A percentile compares a stretch with the other conserved stretches of the same genome.
Evolutionary conservation across 2,329 filamentous ascomycete genomes (phyloP).

Genomic region (Penicillium sp.): DNA sequence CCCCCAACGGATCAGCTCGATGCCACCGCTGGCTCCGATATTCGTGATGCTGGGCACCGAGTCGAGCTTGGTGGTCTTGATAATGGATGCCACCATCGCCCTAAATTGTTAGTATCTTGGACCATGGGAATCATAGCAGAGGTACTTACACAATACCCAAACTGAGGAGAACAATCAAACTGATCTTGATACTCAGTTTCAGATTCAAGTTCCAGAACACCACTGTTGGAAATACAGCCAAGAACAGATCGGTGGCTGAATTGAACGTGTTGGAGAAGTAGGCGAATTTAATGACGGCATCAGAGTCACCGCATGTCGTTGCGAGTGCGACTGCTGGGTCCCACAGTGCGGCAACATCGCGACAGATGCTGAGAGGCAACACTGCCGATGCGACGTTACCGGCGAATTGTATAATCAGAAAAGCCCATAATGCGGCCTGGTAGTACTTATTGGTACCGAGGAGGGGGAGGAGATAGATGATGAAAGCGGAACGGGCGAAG

Average conservation of each 20-base stretch:
- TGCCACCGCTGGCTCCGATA: conserved; percentile 23
- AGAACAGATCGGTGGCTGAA: conserved; percentile 30
- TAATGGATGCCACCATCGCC: conserved; percentile 33
- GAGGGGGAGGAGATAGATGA: conserved; percentile 29
- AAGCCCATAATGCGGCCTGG: conserved; percentile 23
- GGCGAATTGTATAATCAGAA: conserved; percentile 25
- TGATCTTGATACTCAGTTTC: conserved; percentile 30
- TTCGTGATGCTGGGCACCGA: conserved; percentile 30
- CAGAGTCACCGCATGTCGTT: conserved; percentile 26
- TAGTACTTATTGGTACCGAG: conserved; percentile 28
- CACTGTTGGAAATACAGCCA: conserved; percentile 30
- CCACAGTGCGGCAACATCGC: conserved; percentile 26
- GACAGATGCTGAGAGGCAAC: conserved; percentile 30
- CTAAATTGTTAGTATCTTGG: conserved; percentile 12
- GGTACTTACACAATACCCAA: conserved; percentile 30
- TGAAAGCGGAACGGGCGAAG: conserved; percentile 30
- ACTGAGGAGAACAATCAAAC: conserved; percentile 29
- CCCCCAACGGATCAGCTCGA: conserved; percentile 33
- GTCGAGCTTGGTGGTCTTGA: conserved; percentile 32
- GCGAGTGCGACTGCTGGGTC: conserved; percentile 18
- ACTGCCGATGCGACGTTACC: conserved; percentile 30
- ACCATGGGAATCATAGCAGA: not conserved
- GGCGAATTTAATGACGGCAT: conserved; percentile 27
- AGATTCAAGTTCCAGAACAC: conserved; percentile 34
- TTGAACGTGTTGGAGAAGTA: conserved; percentile 34